These are phyloP conservation scores for Floccularia luteovirens DNA, from an alignment of 768 basidiomycete genomes.

Conservation along the genomic window DNA sequence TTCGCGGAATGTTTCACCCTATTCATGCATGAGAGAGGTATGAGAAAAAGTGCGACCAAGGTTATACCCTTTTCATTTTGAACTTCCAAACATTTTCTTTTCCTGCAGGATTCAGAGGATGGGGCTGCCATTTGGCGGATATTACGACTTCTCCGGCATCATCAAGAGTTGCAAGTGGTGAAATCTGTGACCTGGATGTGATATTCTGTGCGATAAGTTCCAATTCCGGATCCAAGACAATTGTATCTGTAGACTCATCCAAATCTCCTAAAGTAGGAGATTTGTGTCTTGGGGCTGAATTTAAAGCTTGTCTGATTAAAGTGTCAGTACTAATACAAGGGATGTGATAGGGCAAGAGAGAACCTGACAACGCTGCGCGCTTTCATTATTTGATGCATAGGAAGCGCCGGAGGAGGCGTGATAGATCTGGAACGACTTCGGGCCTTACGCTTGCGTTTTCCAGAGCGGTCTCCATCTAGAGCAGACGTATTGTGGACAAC, in stretches of 20 bases:
- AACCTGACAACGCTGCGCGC: conserved; percentile 60
- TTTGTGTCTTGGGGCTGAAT: conserved; percentile 26
- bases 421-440: conserved; percentile 66
- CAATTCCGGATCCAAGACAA: conserved; percentile 56
- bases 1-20: conserved; percentile 61
- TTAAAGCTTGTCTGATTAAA: conserved; percentile 39
- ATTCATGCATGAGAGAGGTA: no score
- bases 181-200: conserved; percentile 18
- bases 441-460: conserved; percentile 35
- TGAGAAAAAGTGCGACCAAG: not conserved
- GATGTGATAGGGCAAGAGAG: conserved; percentile 6
- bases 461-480: conserved; percentile 18
- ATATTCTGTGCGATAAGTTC: conserved; percentile 39
- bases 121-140: conserved; percentile 56
- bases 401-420: conserved; percentile 66
- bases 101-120: conserved; percentile 43
- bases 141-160: conserved; percentile 35
- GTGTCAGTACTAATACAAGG: not conserved
- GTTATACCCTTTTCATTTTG: conserved; percentile 46
- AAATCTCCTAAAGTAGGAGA: conserved; percentile 37
- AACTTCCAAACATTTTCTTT: conserved; percentile 39
- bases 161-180: conserved; percentile 20
- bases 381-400: conserved; percentile 42
- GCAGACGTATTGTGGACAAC: conserved; percentile 18
- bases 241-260: conserved; percentile 38